These are phyloP conservation scores for Tetracladium setigerum DNA, from an alignment of 495 filamentous ascomycete genomes.

Conservation along the genomic window DNA sequence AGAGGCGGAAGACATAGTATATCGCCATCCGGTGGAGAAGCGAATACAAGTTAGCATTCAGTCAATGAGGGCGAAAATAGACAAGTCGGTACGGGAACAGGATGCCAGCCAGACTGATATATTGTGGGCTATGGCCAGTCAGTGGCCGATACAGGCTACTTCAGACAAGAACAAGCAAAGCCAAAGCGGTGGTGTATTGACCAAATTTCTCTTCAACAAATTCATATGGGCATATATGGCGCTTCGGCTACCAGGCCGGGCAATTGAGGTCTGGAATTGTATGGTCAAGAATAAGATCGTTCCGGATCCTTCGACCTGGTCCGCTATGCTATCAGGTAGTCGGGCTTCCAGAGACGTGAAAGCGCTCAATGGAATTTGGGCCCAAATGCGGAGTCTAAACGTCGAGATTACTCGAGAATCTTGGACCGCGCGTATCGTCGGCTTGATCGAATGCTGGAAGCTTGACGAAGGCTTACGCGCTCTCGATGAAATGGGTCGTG, in stretches of 20 bases:
- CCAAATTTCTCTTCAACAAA: conserved; percentile 38
- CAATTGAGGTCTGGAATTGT: conserved; percentile 51
- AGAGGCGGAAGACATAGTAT: too few species aligned
- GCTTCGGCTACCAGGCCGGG: conserved; percentile 35
- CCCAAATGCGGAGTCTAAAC: conserved; percentile 40
- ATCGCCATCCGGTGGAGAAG: too few species aligned
- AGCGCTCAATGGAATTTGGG: conserved; percentile 51
- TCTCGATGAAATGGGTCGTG: conserved; percentile 49
- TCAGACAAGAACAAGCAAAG: too few species aligned
- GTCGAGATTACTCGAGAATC: conserved; percentile 44
- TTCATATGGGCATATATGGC: conserved; percentile 46
- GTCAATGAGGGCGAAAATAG: background rate
- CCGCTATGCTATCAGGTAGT: conserved; percentile 55
- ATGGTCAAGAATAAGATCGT: conserved; percentile 41
- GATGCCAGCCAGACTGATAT: conserved; percentile 9
- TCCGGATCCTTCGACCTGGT: conserved; percentile 52
- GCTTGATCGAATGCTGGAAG: conserved; percentile 42
- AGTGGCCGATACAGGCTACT: too few species aligned
- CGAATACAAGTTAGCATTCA: too few species aligned
- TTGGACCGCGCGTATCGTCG: conserved; percentile 59
- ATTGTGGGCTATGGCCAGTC: conserved; percentile 7
- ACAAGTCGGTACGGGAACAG: conserved; percentile 8
- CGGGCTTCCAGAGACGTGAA: conserved; percentile 34
- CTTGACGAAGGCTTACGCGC: conserved; percentile 42
- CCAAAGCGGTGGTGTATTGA: conserved; percentile 3